phyloP scores from a whole-genome alignment of 495 filamentous ascomycete genomes.

The Xylaria sp. region DNA sequence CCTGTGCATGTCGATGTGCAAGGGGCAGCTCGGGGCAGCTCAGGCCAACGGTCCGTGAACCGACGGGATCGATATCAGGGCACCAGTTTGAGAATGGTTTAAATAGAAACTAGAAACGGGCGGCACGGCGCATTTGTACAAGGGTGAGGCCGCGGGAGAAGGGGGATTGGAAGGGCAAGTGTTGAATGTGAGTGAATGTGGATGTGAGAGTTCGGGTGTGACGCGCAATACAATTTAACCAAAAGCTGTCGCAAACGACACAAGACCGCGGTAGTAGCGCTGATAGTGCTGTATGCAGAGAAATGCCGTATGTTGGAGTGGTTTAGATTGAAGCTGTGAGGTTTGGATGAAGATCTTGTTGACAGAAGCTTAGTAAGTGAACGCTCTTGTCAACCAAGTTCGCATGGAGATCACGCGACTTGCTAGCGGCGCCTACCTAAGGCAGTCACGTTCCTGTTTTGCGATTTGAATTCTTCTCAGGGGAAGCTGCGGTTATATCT shows the following conservation, averaged over 20 bases:
- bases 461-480: not conserved
- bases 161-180: not conserved
- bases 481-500: not conserved
- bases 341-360: not conserved
- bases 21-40: not conserved
- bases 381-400: not conserved
- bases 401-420: not conserved
- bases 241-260: conserved; percentile 30
- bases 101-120: not conserved
- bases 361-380: not conserved
- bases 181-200: not conserved
- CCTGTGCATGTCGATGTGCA: conserved; percentile 31
- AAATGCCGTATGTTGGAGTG: conserved; percentile 26
- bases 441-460: conserved; percentile 9
- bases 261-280: conserved; percentile 29
- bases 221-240: conserved; percentile 30
- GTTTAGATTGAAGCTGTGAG: conserved; percentile 17
- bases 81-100: not conserved
- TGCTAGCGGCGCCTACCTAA: not conserved
- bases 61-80: not conserved
- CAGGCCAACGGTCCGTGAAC: not conserved
- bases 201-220: not conserved
- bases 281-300: conserved; percentile 31
- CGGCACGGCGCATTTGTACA: not conserved
- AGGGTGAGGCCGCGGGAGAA: not conserved